These are phyloP conservation scores for Rhizomucor pusillus DNA, from an alignment of 371 early-diverging fungal species.

Conservation along the genomic window DNA sequence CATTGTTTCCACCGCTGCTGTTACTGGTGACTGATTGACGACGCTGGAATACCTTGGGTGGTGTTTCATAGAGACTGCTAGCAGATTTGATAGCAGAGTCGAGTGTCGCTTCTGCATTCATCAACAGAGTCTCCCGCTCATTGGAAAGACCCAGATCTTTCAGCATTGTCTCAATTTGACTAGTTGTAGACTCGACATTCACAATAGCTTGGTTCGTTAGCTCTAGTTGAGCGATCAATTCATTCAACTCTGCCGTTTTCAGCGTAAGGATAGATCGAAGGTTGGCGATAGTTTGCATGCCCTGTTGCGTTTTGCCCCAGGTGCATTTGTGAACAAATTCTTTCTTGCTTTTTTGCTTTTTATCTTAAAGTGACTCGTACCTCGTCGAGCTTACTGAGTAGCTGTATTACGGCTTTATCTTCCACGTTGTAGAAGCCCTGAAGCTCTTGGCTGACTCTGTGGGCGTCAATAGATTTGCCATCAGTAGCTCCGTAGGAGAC, in stretches of 20 bases:
- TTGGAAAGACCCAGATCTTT: constrained; percentile 38
- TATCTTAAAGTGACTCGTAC: not conserved
- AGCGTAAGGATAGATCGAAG: constrained; percentile 45
- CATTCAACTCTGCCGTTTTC: constrained; percentile 52
- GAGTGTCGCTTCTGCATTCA: constrained; percentile 40
- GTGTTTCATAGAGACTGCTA: constrained; percentile 25
- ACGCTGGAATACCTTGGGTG: constrained; percentile 9
- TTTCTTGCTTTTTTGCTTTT: no score
- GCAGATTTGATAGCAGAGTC: constrained; percentile 52
- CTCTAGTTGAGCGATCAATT: constrained; percentile 45
- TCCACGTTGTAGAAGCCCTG: constrained; percentile 10
- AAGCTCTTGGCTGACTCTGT: constrained; percentile 2
- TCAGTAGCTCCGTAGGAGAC: not conserved
- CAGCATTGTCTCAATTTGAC: constrained; percentile 43
- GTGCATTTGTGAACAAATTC: not conserved
- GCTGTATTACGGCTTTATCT: constrained; percentile 19
- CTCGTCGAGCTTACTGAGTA: constrained; percentile 23
- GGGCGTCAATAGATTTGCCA: no score
- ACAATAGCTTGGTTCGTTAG: constrained; percentile 45
- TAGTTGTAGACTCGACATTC: constrained; percentile 42
- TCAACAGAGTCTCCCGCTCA: constrained; percentile 19
- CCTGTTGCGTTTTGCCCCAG: constrained; percentile 12
- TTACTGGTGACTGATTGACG: constrained; percentile 23
- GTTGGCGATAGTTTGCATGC: constrained; percentile 45
- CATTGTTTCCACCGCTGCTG: constrained; percentile 20